Conservation (phyloP, 1,139 yeast species). For the Pneumocystis canis region DNA sequence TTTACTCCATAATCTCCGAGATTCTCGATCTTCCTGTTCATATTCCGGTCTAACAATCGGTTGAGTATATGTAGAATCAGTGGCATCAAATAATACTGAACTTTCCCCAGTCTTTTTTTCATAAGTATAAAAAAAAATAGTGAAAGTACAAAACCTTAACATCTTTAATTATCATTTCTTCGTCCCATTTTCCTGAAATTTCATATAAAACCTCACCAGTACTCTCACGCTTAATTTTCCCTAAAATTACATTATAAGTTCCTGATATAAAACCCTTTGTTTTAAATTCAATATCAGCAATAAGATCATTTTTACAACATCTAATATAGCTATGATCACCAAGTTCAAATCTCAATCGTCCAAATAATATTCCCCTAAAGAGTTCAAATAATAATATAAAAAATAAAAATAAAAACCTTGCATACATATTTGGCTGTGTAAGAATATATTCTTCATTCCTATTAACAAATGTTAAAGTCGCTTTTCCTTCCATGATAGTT, state of each 20-base stretch:
- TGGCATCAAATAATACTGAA: slow-evolving; percentile 49
- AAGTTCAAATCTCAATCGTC: slow-evolving; percentile 72
- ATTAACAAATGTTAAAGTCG: slow-evolving; percentile 55
- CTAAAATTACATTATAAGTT: slow-evolving; percentile 77
- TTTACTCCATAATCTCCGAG: slow-evolving; percentile 66
- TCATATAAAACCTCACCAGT: slow-evolving; percentile 46
- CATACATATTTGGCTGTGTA: slow-evolving; percentile 89
- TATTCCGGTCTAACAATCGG: slow-evolving; percentile 65
- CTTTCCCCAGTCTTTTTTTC: slow-evolving; percentile 31
- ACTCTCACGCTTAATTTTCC: slow-evolving; percentile 42
- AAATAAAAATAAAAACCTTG: slow-evolving; percentile 43
- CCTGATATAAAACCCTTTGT: slow-evolving; percentile 91
- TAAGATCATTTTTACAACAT: slow-evolving; percentile 44
- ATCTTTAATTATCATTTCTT: slow-evolving; percentile 55
- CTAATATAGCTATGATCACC: slow-evolving; percentile 78
- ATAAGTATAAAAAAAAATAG: background rate
- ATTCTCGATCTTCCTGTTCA: slow-evolving; percentile 71
- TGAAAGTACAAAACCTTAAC: slow-evolving; percentile 15
- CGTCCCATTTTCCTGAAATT: slow-evolving; percentile 89
- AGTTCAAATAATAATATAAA: background rate
- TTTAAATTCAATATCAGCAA: slow-evolving; percentile 82
- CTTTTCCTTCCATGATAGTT: slow-evolving; percentile 89
- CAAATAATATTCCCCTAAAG: slow-evolving; percentile 45
- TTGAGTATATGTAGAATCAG: slow-evolving; percentile 33
- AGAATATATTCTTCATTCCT: slow-evolving; percentile 54